Evolutionary conservation across 257 asterid species (phyloP), one percentile per base, ranked within the genome.

Genomic region (Handroanthus guayacan): DNA sequence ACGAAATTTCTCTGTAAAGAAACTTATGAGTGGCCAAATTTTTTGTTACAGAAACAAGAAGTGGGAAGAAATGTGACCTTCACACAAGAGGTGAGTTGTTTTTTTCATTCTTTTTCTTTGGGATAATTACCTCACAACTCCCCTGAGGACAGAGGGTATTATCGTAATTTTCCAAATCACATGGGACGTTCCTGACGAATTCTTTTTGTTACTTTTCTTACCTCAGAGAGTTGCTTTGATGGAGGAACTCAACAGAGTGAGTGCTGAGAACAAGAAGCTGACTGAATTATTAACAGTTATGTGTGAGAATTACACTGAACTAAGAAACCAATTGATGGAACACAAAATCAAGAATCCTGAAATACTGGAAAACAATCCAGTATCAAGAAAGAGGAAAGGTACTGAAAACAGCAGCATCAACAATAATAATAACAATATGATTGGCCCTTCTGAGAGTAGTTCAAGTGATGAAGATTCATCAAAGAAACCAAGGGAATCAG

Each of bases 211-310:
- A 10, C 11, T 10, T 14, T 4, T 14, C 18, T 20, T 31, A 17
- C 6, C 64, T 54, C 86, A 92, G 96, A 81, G 82, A 5, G 83
- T 89, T 3, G 94, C 89, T 58, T 78, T 90, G 75, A 52, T 87
- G n/a, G 97, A 94, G 81, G 98, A 94, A 55, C 68, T 94, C 78
- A 94, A 86, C 37, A 70, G 97, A 56, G 86, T 89, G 80, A 88
- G 83, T 67, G 96, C 92, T 14, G 97, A 94, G 60, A 94, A 92
- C 90, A 90, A 85, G 93, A 94, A 86, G 78, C 85, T 94, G 72
- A 87, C 91, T 0, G 91, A 94, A 64, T 66, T 86, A 86, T 41
- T 94, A 9, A 84, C 96, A 36, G 86, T 88, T 1, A 72, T 92
- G 91, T 94, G 96, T 63, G 97, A 94, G 86, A 92, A 86, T 14